Base-by-base conservation (phyloP, 768 basidiomycete genomes). In the Naganishia vaughanmartiniae region DNA sequence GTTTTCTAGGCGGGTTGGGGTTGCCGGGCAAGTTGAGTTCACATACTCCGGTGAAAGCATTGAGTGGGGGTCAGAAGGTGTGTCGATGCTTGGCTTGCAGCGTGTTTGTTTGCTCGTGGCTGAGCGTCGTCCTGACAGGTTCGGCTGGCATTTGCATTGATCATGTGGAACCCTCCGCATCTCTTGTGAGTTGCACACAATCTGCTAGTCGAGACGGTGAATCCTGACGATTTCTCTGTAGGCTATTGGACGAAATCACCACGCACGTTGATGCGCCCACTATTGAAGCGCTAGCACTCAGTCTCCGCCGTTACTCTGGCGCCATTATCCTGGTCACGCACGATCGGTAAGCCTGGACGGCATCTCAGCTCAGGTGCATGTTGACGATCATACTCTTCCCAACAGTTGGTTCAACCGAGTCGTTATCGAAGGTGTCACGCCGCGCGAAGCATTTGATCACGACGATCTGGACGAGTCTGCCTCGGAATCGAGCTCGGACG, bases 201-300 rank as follows among this genome's bases (percentile, higher is more conserved):
- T 53, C 5, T 46, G n/a, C 31, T 51, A 21, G 17, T 51, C 42
- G 24, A 10, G 42, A n/a, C 46, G 24, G 11, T 28, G 34, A 4
- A 26, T 53, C 30, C 24, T 31, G 26, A 55, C 51, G 24, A 30
- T 17, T 17, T 3, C 54, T 17, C 33, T 14, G 42, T 53, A 77
- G 77, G 24, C 78, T 84, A 0, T 74, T 84, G 28, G 83, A 84
- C 70, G 89, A 90, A 76, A 86, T 88, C 5, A 88, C 89, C 15
- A 84, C 88, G n/a, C 89, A 90, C 80, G 79, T 90, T 53, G 89
- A 90, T 77, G 83, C 84, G 51, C 84, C 85, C 30, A 89, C 87
- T 2, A 86, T 89, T 36, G 79, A 84, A 70, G 86, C 86, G 0
- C 80, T 90, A 1, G 85, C 86, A 0, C 80, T 82, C 26, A 84